Conservation (phyloP, 148 eudicot species). For the Persicaria tinctoria region DNA sequence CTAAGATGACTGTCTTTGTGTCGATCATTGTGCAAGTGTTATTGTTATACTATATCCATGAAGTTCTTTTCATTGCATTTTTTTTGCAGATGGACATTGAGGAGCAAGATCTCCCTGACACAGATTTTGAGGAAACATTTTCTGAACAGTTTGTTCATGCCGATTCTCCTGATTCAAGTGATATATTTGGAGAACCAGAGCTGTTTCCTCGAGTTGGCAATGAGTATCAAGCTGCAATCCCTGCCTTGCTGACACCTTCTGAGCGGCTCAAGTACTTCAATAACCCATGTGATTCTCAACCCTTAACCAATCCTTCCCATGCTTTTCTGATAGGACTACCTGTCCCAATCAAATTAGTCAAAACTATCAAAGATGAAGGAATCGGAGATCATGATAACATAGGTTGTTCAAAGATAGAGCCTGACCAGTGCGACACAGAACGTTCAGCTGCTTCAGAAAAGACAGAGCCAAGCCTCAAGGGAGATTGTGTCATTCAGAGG, state of each 20-base stretch:
- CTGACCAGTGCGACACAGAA: background rate
- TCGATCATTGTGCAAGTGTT: background rate
- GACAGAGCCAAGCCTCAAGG: background rate
- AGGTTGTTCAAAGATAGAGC: background rate
- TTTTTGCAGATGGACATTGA: constrained; percentile 36
- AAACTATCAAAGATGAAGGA: constrained; percentile 10
- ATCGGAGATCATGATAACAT: background rate
- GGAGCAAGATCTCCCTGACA: constrained; percentile 22
- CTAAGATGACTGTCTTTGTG: background rate
- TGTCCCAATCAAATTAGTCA: constrained; percentile 28
- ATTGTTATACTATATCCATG: background rate
- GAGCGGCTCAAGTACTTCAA: constrained; percentile 13
- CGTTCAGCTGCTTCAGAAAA: constrained; percentile 5
- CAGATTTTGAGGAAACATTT: constrained; percentile 19
- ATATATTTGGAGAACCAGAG: constrained; percentile 26
- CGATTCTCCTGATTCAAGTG: constrained; percentile 15
- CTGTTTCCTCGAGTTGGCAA: constrained; percentile 42
- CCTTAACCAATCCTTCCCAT: constrained; percentile 1
- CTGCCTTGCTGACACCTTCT: constrained; percentile 20
- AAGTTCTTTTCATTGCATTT: constrained; percentile 9
- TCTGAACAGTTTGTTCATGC: constrained; percentile 19
- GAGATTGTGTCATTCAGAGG: background rate
- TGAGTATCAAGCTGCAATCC: constrained; percentile 48
- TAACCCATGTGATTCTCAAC: constrained; percentile 21
- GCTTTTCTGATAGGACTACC: constrained; percentile 31